Percentiles rank a stretch among this genome's conserved stretches.
phyloP scores from a whole-genome alignment of 208 protist genomes.

The Lotmaria passim region DNA sequence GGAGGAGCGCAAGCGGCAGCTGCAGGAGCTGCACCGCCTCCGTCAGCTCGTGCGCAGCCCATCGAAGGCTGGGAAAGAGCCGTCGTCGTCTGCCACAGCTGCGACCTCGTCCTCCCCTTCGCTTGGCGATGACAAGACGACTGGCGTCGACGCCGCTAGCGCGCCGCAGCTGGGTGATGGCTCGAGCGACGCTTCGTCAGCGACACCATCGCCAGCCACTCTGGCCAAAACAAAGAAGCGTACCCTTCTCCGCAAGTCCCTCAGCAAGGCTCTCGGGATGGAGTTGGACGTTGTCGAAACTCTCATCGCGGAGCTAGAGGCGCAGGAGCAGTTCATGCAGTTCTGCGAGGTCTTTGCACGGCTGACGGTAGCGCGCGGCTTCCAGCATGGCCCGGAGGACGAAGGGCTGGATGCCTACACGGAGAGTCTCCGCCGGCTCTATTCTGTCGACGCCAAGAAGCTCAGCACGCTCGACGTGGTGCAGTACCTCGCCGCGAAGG shows the following conservation, averaged over 20 bases:
- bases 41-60: conserved; percentile 24
- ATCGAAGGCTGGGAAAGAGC: not conserved
- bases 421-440: conserved; percentile 65
- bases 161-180: not conserved
- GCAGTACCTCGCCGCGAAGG: conserved; percentile 85
- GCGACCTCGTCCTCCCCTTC: not conserved
- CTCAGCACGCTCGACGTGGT: conserved; percentile 81
- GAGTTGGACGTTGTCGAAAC: conserved; percentile 69
- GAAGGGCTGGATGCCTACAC: conserved; percentile 80
- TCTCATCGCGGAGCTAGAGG: conserved; percentile 65
- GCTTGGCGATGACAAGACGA: not conserved
- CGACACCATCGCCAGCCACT: conserved; percentile 9
- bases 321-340: conserved; percentile 84
- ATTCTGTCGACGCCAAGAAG: conserved; percentile 68
- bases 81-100: not conserved
- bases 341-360: conserved; percentile 88
- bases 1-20: conserved; percentile 62
- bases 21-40: conserved; percentile 58
- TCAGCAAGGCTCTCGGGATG: conserved; percentile 67
- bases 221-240: conserved; percentile 30
- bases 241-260: conserved; percentile 42
- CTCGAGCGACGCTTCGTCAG: not conserved
- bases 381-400: conserved; percentile 61
- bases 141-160: not conserved
- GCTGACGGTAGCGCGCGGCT: conserved; percentile 68